phyloP scores from a whole-genome alignment of 352 stramenopile genomes.

The Aphanomyces astaci region DNA sequence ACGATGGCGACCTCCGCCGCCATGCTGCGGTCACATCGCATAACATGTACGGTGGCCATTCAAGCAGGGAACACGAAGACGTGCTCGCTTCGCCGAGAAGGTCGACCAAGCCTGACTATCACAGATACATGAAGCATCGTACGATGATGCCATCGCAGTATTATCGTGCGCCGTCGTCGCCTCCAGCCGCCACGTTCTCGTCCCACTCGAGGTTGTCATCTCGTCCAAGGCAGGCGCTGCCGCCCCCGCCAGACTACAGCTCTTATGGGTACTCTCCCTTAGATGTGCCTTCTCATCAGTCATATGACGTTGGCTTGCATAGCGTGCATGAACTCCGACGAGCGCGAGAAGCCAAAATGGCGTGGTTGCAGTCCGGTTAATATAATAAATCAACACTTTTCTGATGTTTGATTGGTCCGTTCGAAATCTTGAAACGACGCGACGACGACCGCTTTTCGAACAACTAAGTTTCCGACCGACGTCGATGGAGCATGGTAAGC shows the following conservation, averaged over 20 bases:
- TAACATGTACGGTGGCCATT: no score
- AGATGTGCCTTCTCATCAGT: background rate
- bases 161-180: background rate
- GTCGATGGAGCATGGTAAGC: conserved; percentile 1
- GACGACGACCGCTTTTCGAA: background rate
- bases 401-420: background rate
- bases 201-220: background rate
- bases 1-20: no score
- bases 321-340: conserved; percentile 9
- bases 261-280: background rate
- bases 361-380: background rate
- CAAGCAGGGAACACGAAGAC: no score
- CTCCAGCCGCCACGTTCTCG: background rate
- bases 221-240: background rate
- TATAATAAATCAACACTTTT: background rate
- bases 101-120: background rate
- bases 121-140: background rate
- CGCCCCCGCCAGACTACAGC: background rate
- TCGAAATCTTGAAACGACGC: conserved; percentile 5
- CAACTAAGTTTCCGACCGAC: background rate
- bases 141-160: background rate
- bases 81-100: no score
- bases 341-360: conserved; percentile 6
- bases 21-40: no score
- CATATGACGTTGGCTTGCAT: background rate